Evolutionary conservation across 2,329 filamentous ascomycete genomes (phyloP).

Genomic region (Zymoseptoria ardabiliae): DNA sequence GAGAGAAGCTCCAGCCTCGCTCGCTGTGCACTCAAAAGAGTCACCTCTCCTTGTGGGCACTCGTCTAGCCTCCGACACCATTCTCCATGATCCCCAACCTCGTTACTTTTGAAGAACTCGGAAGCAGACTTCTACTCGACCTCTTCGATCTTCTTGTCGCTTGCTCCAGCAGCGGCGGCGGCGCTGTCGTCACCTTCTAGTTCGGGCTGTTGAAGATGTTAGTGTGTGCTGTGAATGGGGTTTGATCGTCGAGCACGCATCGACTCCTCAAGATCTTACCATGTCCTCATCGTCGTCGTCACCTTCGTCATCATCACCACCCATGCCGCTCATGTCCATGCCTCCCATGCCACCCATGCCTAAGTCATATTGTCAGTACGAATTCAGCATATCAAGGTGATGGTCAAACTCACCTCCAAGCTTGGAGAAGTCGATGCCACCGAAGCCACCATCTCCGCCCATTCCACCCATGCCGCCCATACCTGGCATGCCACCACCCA

Average conservation of each 20-base stretch:
- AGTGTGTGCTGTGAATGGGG: slow-evolving; percentile 47
- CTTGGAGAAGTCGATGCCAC: slow-evolving; percentile 35
- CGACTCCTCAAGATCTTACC: neutral
- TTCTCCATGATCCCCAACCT: neutral
- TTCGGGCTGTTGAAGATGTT: slow-evolving; percentile 29
- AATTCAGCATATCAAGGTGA: neutral
- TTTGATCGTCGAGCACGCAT: slow-evolving; percentile 49
- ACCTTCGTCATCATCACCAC: slow-evolving; percentile 37
- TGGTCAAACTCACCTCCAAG: slow-evolving; percentile 52
- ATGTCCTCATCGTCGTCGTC: slow-evolving; percentile 60
- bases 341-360: slow-evolving; percentile 42
- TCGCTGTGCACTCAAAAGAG: neutral
- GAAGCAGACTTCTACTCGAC: slow-evolving; percentile 27
- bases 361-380: neutral
- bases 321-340: slow-evolving; percentile 30
- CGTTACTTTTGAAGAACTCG: neutral
- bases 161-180: slow-evolving; percentile 22
- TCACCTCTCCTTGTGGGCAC: neutral
- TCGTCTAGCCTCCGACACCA: neutral
- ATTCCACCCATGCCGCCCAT: slow-evolving; percentile 38
- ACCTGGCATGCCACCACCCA: slow-evolving; percentile 38
- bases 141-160: slow-evolving; percentile 41
- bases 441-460: slow-evolving; percentile 28
- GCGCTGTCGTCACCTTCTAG: slow-evolving; percentile 56
- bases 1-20: neutral